Conservation (phyloP, 805 yeast species). For the Candida maris region DNA sequence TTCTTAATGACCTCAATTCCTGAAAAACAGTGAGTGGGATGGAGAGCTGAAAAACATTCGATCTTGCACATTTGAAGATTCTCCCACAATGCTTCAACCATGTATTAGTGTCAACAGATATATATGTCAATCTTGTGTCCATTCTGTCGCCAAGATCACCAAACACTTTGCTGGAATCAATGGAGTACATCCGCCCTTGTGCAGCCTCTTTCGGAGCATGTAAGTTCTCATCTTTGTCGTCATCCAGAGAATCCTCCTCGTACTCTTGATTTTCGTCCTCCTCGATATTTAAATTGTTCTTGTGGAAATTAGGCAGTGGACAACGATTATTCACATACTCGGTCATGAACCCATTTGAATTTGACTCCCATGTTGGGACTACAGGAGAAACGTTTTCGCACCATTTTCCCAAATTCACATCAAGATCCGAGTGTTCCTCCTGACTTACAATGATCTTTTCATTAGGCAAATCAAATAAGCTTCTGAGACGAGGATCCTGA, state of each 20-base stretch:
- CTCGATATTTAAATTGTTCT: conserved; percentile 5
- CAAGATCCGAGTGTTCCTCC: conserved; percentile 3
- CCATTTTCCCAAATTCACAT: conserved; percentile 14
- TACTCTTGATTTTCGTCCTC: conserved; percentile 19
- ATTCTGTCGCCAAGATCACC: conserved; percentile 57
- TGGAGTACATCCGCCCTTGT: conserved; percentile 8
- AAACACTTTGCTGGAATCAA: conserved; percentile 17
- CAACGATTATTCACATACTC: conserved; percentile 27
- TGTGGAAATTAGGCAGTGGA: conserved; percentile 14
- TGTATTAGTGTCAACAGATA: conserved; percentile 72
- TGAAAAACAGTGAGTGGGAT: conserved; percentile 77
- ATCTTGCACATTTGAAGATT: conserved; percentile 63
- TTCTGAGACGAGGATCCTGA: conserved; percentile 24
- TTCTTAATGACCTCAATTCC: conserved; percentile 66
- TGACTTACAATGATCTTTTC: conserved; percentile 7
- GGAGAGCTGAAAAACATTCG: conserved; percentile 54
- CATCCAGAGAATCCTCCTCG: conserved; percentile 16
- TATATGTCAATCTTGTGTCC: conserved; percentile 53
- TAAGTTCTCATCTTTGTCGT: conserved; percentile 16
- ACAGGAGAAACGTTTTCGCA: conserved; percentile 15
- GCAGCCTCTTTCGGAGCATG: conserved; percentile 10
- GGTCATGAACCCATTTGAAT: conserved; percentile 31
- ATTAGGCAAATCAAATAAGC: conserved; percentile 17
- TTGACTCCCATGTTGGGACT: conserved; percentile 28
- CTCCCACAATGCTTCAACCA: conserved; percentile 82